Base-by-base conservation (phyloP, 139 green algal species). In the Coccomyxa sp. region DNA sequence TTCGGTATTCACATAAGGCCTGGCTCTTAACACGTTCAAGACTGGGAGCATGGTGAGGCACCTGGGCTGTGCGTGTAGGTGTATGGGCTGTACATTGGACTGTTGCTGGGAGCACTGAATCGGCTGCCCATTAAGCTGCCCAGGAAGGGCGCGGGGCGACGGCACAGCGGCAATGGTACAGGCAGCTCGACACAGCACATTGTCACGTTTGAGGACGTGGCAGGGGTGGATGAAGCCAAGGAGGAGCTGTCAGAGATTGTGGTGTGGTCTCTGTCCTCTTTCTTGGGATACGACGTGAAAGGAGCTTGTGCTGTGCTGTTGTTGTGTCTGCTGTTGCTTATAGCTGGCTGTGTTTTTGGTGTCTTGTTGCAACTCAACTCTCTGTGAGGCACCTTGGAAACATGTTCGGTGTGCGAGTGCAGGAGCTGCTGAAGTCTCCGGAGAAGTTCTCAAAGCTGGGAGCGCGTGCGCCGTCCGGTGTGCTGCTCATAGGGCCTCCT, bases 241-340 rank as follows among this genome's bases (percentile, higher is more conserved):
- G 92, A 96, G 89, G 94, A 97, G 89, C 88, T 98, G 57, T 82
- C 91, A 80, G 95, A 98, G 87, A 91, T 98, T 68, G 95, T 98
- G 87, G 92, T 94, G 83, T 66, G 91, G 76, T 28, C 7, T 32
- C 1, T 17, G 68, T 21, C 17, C 28, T 28, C 63, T 79, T 71
- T 51, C 38, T 51, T 51, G 38, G 38, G 38, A 51, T 51, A 51
- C 38, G 7, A 51, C 38, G 7, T 7, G 38, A 51, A 51, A 3
- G 38, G 38, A 7, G 38, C 7, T 51, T 51, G 38, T 51, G 38
- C 38, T 30, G 82, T 28, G 18, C 51, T n/a, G 58, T 67, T 82
- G 57, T 83, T 32, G 25, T 27, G 67, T 30, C 82, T 71, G 21
- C 67, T 12, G 21, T 81, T 1, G 18, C 31, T 30, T 67, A 0